Base-by-base conservation (phyloP, 164 flowering plant genomes). In the Berberis thunbergii region DNA sequence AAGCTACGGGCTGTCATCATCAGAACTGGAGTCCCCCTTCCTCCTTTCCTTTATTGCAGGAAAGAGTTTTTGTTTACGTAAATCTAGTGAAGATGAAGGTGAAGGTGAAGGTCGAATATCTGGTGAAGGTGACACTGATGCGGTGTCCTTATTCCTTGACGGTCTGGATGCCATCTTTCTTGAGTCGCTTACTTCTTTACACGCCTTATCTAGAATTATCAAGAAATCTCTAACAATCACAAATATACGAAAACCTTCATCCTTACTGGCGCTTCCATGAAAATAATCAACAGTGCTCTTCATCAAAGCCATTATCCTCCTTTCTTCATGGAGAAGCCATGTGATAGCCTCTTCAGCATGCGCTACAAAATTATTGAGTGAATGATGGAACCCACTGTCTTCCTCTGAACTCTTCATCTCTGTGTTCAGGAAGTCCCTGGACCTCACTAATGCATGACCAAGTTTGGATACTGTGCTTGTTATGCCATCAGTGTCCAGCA, bases 241-340 rank as follows among this genome's bases (percentile, higher is more conserved):
- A 73, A 93, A 90, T 71, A 93, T 67, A 4, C 86, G 81, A 63
- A 90, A 64, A 3, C 97, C 97, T 69, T 93, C 98, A 60, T 93
- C 94, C 70, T 83, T 93, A 52, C 84, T 84, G 44, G 91, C 70
- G 38, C 74, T 82, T 53, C 98, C 98, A 70, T 93, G 98, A 78
- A 89, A 93, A 67, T 88, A 93, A 73, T 88, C 96, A 1, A 82
- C 87, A 0, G 97, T 85, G 74, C 73, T 78, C 72, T 83, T 87
- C 72, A 92, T 89, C 66, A 89, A 61, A 63, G 77, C 75, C 80
- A 76, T 73, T 65, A 90, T 85, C 70, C 89, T 88, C 76, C 90
- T 90, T 62, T 93, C 97, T 74, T 93, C 94, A 65, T 80, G 82
- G n/a, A 78, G 68, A 52, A 87, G 59, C 69, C 71, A 61, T 59